phyloP scores from a whole-genome alignment of 495 filamentous ascomycete genomes.

The Tuber microsphaerosporum region DNA sequence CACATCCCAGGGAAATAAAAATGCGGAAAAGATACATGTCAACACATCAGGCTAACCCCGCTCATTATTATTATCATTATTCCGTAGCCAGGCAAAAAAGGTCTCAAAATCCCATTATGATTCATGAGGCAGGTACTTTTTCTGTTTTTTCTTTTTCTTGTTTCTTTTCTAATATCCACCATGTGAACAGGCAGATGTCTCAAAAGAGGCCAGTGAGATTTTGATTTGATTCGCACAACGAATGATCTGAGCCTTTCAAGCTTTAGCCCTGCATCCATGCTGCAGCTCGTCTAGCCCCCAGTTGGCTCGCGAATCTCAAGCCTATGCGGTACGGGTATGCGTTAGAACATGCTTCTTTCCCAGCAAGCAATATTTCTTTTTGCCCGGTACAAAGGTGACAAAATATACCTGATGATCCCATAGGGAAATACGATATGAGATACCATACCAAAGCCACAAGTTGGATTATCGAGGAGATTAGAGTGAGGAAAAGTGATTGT shows the following conservation, averaged over 20 bases:
- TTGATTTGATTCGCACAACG: not conserved
- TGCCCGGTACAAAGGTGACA: slow-evolving; percentile 73
- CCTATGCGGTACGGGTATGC: slow-evolving; percentile 49
- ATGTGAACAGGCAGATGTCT: slow-evolving; percentile 16
- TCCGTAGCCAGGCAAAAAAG: not conserved
- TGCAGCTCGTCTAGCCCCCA: slow-evolving; percentile 74
- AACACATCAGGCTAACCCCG: not conserved
- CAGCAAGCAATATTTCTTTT: slow-evolving; percentile 27
- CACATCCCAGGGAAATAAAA: not conserved
- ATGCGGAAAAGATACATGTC: not conserved
- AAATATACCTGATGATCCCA: slow-evolving; percentile 84
- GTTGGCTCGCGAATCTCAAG: slow-evolving; percentile 73
- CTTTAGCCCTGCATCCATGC: slow-evolving; percentile 76
- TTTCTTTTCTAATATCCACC: slow-evolving; percentile 8
- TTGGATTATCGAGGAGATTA: slow-evolving; percentile 75
- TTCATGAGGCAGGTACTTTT: not conserved
- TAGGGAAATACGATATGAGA: slow-evolving; percentile 93
- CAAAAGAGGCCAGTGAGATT: slow-evolving; percentile 2
- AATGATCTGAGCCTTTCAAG: slow-evolving; percentile 1
- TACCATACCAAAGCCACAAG: slow-evolving; percentile 83
- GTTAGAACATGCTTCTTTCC: slow-evolving; percentile 23
- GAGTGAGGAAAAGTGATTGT: slow-evolving; percentile 69
- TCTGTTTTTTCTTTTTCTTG: not conserved
- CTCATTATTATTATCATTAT: not conserved
- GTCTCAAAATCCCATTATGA: not conserved